These are phyloP conservation scores for Aureobasidium pullulans DNA, from an alignment of 2,329 filamentous ascomycete species.

Conservation along the genomic window DNA sequence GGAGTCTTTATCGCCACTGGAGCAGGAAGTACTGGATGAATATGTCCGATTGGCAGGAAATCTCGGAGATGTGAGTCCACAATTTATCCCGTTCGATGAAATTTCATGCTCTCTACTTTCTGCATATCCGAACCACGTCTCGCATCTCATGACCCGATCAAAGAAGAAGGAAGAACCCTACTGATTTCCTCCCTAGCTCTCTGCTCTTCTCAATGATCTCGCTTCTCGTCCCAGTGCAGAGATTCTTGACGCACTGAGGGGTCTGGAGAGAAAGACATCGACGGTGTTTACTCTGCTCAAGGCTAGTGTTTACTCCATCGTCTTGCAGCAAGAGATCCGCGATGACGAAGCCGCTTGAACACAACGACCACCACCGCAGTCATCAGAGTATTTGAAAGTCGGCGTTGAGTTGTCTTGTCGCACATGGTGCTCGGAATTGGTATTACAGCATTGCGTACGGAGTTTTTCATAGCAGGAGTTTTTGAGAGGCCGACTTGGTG, in stretches of 20 bases:
- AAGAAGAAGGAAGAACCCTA: not conserved
- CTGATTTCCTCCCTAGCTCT: constrained; percentile 29
- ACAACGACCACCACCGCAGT: not conserved
- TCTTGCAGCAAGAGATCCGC: constrained; percentile 91
- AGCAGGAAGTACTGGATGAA: constrained; percentile 92
- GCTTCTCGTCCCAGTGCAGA: constrained; percentile 60
- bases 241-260: constrained; percentile 76
- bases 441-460: not conserved
- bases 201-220: constrained; percentile 56
- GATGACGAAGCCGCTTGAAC: constrained; percentile 45
- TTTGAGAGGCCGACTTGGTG: not conserved
- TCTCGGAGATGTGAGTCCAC: constrained; percentile 66
- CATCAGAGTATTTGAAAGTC: not conserved
- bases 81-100: not conserved
- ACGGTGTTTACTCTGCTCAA: constrained; percentile 93
- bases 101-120: not conserved
- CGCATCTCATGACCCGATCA: not conserved
- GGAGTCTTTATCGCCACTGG: constrained; percentile 59
- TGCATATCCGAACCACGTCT: no score
- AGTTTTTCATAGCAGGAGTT: constrained; percentile 4
- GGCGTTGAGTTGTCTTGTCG: no score
- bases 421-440: not conserved
- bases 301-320: constrained; percentile 97
- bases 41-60: constrained; percentile 83
- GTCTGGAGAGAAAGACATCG: constrained; percentile 88